Evolutionary conservation across 148 eudicot species (phyloP), one percentile per base, ranked within the genome.

Genomic region (Rhododendron griersonianum): DNA sequence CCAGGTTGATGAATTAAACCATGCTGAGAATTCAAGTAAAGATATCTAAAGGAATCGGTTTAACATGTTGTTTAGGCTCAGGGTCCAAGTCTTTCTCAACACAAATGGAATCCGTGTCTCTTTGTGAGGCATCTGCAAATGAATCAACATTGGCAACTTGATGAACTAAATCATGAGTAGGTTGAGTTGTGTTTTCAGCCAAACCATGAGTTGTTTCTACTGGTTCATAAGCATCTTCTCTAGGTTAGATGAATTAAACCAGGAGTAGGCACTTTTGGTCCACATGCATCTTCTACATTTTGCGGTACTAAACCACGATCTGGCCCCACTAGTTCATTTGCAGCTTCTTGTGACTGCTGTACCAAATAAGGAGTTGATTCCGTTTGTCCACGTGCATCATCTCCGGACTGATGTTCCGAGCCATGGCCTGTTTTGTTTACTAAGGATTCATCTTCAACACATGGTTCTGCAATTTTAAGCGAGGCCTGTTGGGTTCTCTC

Each of bases 201-300:
- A 80, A 86, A 11, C 78, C 75, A 28, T 7, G 57, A 67, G 67
- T 83, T 35, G 80, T 81, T 44, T 88, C 92, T 81, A 51, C 83
- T 73, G 23, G 83, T 81, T 47, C 84, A 88, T 73, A 71, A 73
- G 86, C 69, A 39, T 85, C 87, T 76, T 83, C 85, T 78, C 78
- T 77, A 81, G 88, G 65, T 82, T 89, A 55, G 86, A 63, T 81
- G 25, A 79, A 75, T 50, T 28, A 81, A 83, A 11, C 80, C 81
- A 63, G 7, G 35, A 57, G 79, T 86, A 37, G 81, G 85, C 75
- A 88, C 92, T 82, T 59, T 84, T 75, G 25, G 78, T 78, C 44
- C 84, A 87, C 65, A 44, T 77, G 84, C 69, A 61, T 84, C 89
- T 81, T 84, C 84, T 81, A 84, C 86, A 86, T 85, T 80, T 85